Evolutionary conservation across 768 basidiomycete species (phyloP).

Genomic region (Hygrocybe punicea): DNA sequence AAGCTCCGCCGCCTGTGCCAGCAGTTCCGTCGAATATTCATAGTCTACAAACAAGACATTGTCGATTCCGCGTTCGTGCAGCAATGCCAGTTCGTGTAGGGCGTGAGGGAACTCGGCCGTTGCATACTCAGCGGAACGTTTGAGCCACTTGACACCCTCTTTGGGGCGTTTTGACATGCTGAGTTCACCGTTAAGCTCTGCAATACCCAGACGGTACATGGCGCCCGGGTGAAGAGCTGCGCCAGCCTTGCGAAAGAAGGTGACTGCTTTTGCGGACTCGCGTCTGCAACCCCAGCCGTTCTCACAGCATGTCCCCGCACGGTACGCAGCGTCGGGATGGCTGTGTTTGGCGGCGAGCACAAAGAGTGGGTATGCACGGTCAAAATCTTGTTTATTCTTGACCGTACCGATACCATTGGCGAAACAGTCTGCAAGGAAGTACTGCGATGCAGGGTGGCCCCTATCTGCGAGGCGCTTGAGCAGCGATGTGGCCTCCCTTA

Average conservation of each 20-base stretch:
- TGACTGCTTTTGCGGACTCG: conserved; percentile 86
- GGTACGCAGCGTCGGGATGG: conserved; percentile 92
- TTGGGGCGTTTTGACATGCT: conserved; percentile 81
- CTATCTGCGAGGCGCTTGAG: conserved; percentile 91
- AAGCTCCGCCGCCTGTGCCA: conserved; percentile 93
- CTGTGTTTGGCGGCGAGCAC: conserved; percentile 95
- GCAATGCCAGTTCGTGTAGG: conserved; percentile 85
- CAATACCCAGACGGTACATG: conserved; percentile 94
- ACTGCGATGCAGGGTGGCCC: conserved; percentile 92
- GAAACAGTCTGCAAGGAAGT: conserved; percentile 97
- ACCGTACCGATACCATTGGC: conserved; percentile 96
- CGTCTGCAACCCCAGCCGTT: conserved; percentile 97
- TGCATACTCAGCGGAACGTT: conserved; percentile 90
- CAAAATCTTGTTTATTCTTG: conserved; percentile 91
- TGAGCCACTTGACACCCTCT: conserved; percentile 98
- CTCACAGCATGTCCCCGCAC: conserved; percentile 96
- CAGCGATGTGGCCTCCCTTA: conserved; percentile 81
- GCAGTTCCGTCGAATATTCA: conserved; percentile 90
- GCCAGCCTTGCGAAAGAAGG: conserved; percentile 91
- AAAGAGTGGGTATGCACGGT: conserved; percentile 94
- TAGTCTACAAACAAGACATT: conserved; percentile 96
- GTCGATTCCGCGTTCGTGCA: conserved; percentile 97
- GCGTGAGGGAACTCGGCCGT: conserved; percentile 97
- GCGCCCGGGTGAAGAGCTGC: conserved; percentile 90
- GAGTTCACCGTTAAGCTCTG: conserved; percentile 94